Percentiles rank a stretch among this genome's conserved stretches.
These are phyloP conservation scores for Eurotiales sp. DNA, from an alignment of 2,329 filamentous ascomycete species.

Conservation along the genomic window DNA sequence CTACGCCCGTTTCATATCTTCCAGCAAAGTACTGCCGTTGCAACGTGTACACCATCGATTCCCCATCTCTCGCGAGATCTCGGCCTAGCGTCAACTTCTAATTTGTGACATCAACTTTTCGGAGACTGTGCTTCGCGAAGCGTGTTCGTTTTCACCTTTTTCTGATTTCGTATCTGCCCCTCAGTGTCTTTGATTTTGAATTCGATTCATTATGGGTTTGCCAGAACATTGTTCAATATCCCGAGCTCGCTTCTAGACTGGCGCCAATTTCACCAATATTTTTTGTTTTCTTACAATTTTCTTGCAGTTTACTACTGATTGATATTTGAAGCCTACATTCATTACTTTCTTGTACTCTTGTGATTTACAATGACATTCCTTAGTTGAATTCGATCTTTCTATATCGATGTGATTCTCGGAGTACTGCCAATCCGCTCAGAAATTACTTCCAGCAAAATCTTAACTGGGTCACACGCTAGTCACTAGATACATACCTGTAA, in stretches of 20 bases:
- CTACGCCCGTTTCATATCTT: constrained; percentile 2
- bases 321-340: constrained; percentile 3
- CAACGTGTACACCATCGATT: constrained; percentile 2
- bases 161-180: neutral
- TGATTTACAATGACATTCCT: constrained; percentile 5
- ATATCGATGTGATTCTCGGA: neutral
- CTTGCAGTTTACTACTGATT: neutral
- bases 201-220: constrained; percentile 8
- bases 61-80: neutral
- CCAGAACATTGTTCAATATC: constrained; percentile 10
- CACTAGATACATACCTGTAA: neutral
- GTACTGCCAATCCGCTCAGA: neutral
- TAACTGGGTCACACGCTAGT: neutral
- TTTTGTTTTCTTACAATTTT: neutral
- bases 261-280: constrained; percentile 3
- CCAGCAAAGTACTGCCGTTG: constrained; percentile 5
- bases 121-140: constrained; percentile 2
- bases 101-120: neutral
- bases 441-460: neutral
- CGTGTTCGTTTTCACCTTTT: neutral
- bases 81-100: neutral
- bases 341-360: constrained; percentile 2
- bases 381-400: neutral
- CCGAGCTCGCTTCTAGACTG: constrained; percentile 2
- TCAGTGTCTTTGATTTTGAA: constrained; percentile 1